Conservation (phyloP, 2,329 filamentous ascomycete genomes). For the Blastomyces gilchristii region DNA sequence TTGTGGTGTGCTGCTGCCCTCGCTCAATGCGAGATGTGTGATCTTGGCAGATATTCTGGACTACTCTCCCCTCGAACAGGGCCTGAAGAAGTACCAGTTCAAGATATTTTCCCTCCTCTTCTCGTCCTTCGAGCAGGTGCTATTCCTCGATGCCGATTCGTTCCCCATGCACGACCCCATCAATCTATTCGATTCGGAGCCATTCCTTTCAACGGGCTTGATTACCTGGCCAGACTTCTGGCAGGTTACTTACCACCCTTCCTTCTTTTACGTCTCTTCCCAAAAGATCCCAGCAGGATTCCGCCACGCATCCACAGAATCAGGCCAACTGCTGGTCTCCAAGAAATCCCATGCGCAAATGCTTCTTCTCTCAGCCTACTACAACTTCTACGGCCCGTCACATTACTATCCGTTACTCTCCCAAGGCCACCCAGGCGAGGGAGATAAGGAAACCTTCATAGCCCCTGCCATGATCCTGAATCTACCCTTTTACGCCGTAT, state of each 20-base stretch:
- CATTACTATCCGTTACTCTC: slow-evolving; percentile 41
- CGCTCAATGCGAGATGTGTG: slow-evolving; percentile 26
- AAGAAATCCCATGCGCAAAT: slow-evolving; percentile 40
- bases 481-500: slow-evolving; percentile 16
- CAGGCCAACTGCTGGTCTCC: slow-evolving; percentile 41
- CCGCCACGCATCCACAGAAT: slow-evolving; percentile 38
- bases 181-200: slow-evolving; percentile 41
- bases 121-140: slow-evolving; percentile 48
- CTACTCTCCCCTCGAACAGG: slow-evolving; percentile 35
- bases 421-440: slow-evolving; percentile 22
- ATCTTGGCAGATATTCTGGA: slow-evolving; percentile 27
- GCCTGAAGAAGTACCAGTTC: slow-evolving; percentile 50
- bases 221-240: slow-evolving; percentile 50
- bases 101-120: slow-evolving; percentile 49
- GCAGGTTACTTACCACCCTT: slow-evolving; percentile 35
- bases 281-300: slow-evolving; percentile 26
- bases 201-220: slow-evolving; percentile 44
- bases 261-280: slow-evolving; percentile 39
- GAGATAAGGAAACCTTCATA: slow-evolving; percentile 17
- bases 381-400: slow-evolving; percentile 46
- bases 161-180: slow-evolving; percentile 42
- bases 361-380: slow-evolving; percentile 44
- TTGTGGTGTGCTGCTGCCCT: slow-evolving; percentile 24
- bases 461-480: slow-evolving; percentile 12
- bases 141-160: slow-evolving; percentile 50